Evolutionary conservation across 768 basidiomycete genomes (phyloP), one percentile per base, ranked within the genome.

Genomic region (Grammothele lineata): DNA sequence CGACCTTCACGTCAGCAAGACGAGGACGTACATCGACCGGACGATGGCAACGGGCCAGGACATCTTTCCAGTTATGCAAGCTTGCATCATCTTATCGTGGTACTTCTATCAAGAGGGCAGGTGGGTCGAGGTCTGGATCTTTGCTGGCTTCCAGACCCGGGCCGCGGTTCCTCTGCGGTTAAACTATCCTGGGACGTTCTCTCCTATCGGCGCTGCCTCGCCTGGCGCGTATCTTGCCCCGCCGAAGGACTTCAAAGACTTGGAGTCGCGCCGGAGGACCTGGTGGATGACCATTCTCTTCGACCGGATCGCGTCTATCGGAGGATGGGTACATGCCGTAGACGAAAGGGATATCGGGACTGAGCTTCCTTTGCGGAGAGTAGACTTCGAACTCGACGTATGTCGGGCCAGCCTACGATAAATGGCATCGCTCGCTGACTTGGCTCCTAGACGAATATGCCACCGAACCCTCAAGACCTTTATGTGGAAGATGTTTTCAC

Each of bases 251-350:
- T 62, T 79, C 35, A 77, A 76, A 17, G 90, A 92, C 53, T 65
- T 90, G 45, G 89, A 92, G 66, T 82, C 78, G 35, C 73, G 89
- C 50, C 74, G 90, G 40, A 75, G 90, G 43, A 85, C 88, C 4
- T 92, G 90, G 90, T 92, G 89, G 89, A 90, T 90, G 86, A 83
- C 87, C 17, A 80, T 92, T 33, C 67, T 90, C 37, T 91, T 92
- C 62, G 89, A 92, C 64, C 83, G 89, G 23, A 88, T 90, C 38
- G 80, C 68, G 5, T 68, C 66, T 22, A 65, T 66, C 2, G 88
- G 87, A 35, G 89, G 90, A 15, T 92, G 90, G 90, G 75, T 89
- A 30, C 90, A 92, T 58, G 83, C 80, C 7, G 78, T 92, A 15
- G 87, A 90, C 55, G 89, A 92, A 61, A 76, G 81, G 39, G 89